Percentiles rank a stretch among this genome's conserved stretches.
Conservation (phyloP, 768 basidiomycete species). For the Amanita jacksonii region DNA sequence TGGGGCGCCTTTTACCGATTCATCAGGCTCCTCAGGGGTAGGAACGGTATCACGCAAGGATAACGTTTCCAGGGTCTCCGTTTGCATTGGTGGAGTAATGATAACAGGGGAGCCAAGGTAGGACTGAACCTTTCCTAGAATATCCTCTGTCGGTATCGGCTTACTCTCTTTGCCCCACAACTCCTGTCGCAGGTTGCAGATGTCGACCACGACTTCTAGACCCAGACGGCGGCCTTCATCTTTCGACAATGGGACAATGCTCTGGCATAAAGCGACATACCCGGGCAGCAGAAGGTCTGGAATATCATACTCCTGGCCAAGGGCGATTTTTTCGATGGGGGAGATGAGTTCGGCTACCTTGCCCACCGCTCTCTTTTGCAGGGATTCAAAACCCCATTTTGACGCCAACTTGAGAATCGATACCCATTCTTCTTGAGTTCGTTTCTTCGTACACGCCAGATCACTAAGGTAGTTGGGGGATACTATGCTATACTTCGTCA, state of each 20-base stretch:
- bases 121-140: no score
- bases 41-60: no score
- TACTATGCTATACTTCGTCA: no score
- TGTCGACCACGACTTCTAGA: neutral
- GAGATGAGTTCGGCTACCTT: neutral
- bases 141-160: no score
- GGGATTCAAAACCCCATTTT: slow-evolving; percentile 3
- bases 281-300: neutral
- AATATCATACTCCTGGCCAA: neutral
- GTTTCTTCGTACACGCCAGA: no score
- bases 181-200: neutral
- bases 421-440: neutral
- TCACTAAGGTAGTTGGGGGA: no score
- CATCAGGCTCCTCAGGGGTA: no score
- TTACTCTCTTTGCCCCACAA: no score
- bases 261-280: neutral
- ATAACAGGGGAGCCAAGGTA: no score
- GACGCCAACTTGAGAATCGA: slow-evolving; percentile 1
- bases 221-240: slow-evolving; percentile 1
- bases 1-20: no score
- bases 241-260: neutral
- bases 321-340: neutral
- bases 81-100: no score
- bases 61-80: no score
- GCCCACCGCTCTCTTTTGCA: neutral